A percentile compares a stretch with the other conserved stretches of the same genome.
Evolutionary conservation across 2,329 filamentous ascomycete genomes (phyloP).

Genomic region (Trichoderma simmonsii): DNA sequence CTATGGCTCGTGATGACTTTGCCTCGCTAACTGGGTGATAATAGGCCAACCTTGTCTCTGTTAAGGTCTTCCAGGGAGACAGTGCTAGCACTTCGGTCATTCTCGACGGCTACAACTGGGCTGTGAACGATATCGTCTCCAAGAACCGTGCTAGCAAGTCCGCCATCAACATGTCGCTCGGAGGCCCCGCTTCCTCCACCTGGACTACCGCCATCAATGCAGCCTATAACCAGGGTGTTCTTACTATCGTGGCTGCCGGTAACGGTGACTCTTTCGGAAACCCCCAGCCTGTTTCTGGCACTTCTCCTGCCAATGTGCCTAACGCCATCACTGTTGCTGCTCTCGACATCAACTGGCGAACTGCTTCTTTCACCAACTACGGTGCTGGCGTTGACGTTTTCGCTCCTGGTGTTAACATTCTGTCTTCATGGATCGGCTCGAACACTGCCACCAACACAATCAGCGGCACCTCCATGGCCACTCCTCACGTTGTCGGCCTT

Average conservation of each 20-base stretch:
- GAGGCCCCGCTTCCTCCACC: constrained; percentile 32
- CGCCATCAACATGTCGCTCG: constrained; percentile 46
- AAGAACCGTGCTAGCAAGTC: constrained; percentile 28
- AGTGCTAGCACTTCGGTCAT: constrained; percentile 30
- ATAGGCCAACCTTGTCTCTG: constrained; percentile 37
- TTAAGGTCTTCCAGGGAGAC: constrained; percentile 43
- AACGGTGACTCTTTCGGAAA: constrained; percentile 35
- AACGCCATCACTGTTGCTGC: constrained; percentile 50
- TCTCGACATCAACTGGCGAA: constrained; percentile 36
- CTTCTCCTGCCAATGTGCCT: constrained; percentile 45
- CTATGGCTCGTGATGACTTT: neutral
- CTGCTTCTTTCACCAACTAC: constrained; percentile 49
- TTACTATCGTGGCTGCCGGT: constrained; percentile 46
- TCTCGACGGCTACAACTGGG: constrained; percentile 42
- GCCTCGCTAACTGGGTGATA: neutral
- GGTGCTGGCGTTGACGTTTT: constrained; percentile 40
- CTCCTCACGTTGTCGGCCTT: constrained; percentile 41
- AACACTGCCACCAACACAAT: constrained; percentile 34
- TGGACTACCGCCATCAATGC: constrained; percentile 42
- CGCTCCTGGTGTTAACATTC: constrained; percentile 40
- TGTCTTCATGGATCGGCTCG: constrained; percentile 42
- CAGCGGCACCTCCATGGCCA: constrained; percentile 43
- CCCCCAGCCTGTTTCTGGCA: constrained; percentile 38
- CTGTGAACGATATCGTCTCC: constrained; percentile 34
- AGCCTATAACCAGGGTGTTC: constrained; percentile 39